These are phyloP conservation scores for Geotrichum siamense DNA, from an alignment of 1,139 yeast genomes.

Conservation along the genomic window DNA sequence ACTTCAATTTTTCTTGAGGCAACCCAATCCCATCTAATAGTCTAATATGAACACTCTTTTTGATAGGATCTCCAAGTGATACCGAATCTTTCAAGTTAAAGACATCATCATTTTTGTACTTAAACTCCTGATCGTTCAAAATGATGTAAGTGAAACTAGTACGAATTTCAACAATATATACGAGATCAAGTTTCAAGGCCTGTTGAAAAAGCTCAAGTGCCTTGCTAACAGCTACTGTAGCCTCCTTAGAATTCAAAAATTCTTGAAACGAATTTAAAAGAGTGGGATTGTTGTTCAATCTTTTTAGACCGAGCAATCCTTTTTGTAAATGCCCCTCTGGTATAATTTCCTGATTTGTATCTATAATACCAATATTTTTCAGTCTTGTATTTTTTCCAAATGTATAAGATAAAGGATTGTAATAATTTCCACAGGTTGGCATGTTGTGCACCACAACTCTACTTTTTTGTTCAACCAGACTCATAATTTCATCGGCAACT, in stretches of 20 bases:
- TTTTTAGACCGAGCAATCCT: slow-evolving; percentile 18
- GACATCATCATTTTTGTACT: slow-evolving; percentile 36
- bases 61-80: slow-evolving; percentile 25
- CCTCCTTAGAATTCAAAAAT: slow-evolving; percentile 39
- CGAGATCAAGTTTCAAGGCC: slow-evolving; percentile 42
- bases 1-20: slow-evolving; percentile 31
- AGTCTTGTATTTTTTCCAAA: slow-evolving; percentile 4
- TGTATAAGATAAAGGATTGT: slow-evolving; percentile 10
- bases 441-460: slow-evolving; percentile 21
- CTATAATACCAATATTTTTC: slow-evolving; percentile 4
- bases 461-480: slow-evolving; percentile 34
- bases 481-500: slow-evolving; percentile 42
- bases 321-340: slow-evolving; percentile 1
- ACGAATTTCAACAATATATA: slow-evolving; percentile 52
- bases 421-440: slow-evolving; percentile 8
- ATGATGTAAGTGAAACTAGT: slow-evolving; percentile 25
- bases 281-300: slow-evolving; percentile 22
- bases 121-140: not conserved
- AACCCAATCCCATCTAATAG: slow-evolving; percentile 46
- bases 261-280: slow-evolving; percentile 33
- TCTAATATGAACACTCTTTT: slow-evolving; percentile 41
- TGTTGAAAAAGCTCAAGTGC: slow-evolving; percentile 40
- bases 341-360: slow-evolving; percentile 3
- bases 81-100: slow-evolving; percentile 33
- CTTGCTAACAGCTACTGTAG: slow-evolving; percentile 26